A percentile compares a stretch with the other conserved stretches of the same genome.
These are phyloP conservation scores for Termitomyces sp. DNA, from an alignment of 768 basidiomycete species.

Conservation along the genomic window DNA sequence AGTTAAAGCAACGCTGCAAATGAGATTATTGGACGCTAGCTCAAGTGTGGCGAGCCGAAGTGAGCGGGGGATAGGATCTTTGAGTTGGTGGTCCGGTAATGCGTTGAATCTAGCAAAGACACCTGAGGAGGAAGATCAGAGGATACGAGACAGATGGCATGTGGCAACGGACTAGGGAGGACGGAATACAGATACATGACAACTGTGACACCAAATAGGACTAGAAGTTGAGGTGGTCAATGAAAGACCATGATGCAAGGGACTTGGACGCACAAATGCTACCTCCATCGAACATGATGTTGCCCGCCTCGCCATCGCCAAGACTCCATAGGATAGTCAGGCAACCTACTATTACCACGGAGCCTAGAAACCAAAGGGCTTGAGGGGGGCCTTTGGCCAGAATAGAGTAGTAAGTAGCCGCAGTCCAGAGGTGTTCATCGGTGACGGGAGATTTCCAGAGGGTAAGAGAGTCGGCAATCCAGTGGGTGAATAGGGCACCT, in stretches of 20 bases:
- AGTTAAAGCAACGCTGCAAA: constrained; percentile 84
- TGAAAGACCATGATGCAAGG: not conserved
- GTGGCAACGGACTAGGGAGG: constrained; percentile 60
- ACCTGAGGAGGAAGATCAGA: constrained; percentile 33
- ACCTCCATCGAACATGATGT: constrained; percentile 90
- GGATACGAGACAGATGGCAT: not conserved
- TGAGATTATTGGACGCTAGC: constrained; percentile 79
- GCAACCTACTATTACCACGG: constrained; percentile 56
- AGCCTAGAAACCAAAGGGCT: constrained; percentile 54
- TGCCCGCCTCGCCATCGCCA: constrained; percentile 71
- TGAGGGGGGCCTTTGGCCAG: constrained; percentile 62
- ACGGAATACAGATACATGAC: constrained; percentile 75
- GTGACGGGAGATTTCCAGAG: constrained; percentile 87
- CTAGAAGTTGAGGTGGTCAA: constrained; percentile 30
- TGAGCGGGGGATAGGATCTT: constrained; percentile 58
- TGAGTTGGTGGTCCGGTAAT: constrained; percentile 48
- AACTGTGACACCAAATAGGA: constrained; percentile 72
- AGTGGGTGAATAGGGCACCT: constrained; percentile 81
- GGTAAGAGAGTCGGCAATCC: constrained; percentile 91
- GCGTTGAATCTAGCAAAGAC: constrained; percentile 56
- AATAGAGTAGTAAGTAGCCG: constrained; percentile 79
- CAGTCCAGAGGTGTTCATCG: constrained; percentile 81
- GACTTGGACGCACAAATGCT: constrained; percentile 65
- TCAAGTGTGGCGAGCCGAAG: constrained; percentile 68
- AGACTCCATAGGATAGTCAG: constrained; percentile 75